A percentile compares a stretch with the other conserved stretches of the same genome.
Conservation (phyloP, 306 rosid species). For the Pterocarpus santalinus region DNA sequence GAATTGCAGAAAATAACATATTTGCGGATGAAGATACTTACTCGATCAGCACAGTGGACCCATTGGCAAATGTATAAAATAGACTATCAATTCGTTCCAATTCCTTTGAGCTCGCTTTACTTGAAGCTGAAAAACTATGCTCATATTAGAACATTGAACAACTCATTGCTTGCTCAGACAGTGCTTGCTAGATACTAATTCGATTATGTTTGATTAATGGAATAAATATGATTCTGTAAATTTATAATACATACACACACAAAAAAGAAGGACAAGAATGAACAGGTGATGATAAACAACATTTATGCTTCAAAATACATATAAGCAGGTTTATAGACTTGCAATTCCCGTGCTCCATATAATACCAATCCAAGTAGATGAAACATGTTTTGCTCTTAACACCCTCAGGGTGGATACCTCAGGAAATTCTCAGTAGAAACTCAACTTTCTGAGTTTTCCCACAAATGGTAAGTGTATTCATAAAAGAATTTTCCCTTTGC, state of each 20-base stretch:
- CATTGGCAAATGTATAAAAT: constrained; percentile 79
- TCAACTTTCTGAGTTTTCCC: neutral
- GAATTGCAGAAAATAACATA: neutral
- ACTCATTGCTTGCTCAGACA: constrained; percentile 14
- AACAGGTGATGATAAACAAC: neutral
- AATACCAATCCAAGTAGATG: constrained; percentile 17
- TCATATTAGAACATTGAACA: constrained; percentile 21
- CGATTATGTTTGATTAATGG: constrained; percentile 26
- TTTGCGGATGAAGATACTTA: constrained; percentile 58
- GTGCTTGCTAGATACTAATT: constrained; percentile 1
- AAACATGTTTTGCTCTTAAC: neutral
- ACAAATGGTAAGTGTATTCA: neutral
- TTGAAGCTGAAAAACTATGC: constrained; percentile 68
- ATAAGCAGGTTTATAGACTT: neutral
- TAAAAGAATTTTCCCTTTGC: neutral
- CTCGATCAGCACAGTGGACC: constrained; percentile 87
- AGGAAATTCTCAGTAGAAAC: neutral
- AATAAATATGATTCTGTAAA: neutral
- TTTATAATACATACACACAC: neutral
- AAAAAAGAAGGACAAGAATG: neutral
- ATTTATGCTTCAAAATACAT: constrained; percentile 9
- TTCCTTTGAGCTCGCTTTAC: constrained; percentile 89
- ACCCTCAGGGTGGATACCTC: neutral
- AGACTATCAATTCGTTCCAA: constrained; percentile 81
- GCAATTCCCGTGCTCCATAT: neutral